phyloP scores from a whole-genome alignment of 2,329 filamentous ascomycete species.

The Didymella segeticola region DNA sequence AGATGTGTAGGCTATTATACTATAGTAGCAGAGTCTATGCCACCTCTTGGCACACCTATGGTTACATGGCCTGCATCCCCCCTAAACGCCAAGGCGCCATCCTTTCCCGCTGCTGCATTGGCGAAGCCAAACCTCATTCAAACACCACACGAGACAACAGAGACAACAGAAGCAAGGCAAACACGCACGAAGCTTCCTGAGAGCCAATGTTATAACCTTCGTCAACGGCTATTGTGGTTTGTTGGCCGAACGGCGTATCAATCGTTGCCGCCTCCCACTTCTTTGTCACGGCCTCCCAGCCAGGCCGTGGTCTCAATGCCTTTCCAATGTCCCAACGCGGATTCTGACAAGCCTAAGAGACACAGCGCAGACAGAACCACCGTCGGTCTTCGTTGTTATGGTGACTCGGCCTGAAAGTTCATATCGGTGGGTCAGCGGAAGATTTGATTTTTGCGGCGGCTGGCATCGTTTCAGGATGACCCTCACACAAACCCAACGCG shows the following conservation, averaged over 20 bases:
- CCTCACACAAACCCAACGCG: constrained; percentile 10
- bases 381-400: background rate
- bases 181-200: constrained; percentile 8
- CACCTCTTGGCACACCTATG: too few relatives aligned
- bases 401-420: background rate
- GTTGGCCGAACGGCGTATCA: background rate
- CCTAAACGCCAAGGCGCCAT: too few relatives aligned
- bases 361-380: background rate
- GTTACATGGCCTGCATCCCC: too few relatives aligned
- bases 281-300: background rate
- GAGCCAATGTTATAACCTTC: background rate
- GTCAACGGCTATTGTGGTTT: too few relatives aligned
- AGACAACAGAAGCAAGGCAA: constrained; percentile 19
- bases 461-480: constrained; percentile 8
- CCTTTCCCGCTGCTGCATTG: constrained; percentile 4
- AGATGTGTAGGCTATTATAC: too few relatives aligned
- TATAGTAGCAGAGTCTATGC: too few relatives aligned
- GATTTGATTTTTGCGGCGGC: background rate
- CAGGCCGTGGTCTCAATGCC: background rate
- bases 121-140: constrained; percentile 7
- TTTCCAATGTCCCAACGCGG: background rate
- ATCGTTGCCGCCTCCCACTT: background rate
- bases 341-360: background rate
- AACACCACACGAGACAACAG: constrained; percentile 16
- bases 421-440: background rate